These are phyloP conservation scores for Schizopora paradoxa DNA, from an alignment of 1,284 basidiomycete genomes.

Conservation along the genomic window DNA sequence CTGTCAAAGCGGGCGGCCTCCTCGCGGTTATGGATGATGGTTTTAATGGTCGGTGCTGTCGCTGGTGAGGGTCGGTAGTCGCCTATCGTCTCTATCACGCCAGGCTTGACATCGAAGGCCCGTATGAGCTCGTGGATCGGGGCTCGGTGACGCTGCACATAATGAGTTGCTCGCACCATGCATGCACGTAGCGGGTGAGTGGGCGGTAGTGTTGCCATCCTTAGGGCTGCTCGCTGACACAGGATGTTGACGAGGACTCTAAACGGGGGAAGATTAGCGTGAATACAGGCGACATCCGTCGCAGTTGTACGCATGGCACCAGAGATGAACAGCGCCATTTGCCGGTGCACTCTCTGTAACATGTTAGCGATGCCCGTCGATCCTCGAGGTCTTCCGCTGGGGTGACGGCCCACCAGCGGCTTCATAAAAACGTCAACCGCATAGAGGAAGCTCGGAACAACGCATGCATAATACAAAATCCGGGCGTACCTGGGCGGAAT, in stretches of 20 bases:
- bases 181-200: constrained; percentile 9
- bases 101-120: constrained; percentile 14
- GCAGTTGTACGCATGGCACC: constrained; percentile 18
- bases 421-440: background rate
- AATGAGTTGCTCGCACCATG: background rate
- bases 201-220: constrained; percentile 16
- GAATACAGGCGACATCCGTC: constrained; percentile 13
- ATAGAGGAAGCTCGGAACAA: background rate
- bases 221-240: constrained; percentile 2
- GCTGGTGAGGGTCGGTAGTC: constrained; percentile 6
- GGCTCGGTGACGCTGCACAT: constrained; percentile 8
- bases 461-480: background rate
- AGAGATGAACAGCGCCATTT: constrained; percentile 17
- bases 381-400: background rate
- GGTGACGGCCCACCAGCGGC: background rate
- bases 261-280: constrained; percentile 17
- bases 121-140: constrained; percentile 17
- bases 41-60: constrained; percentile 4
- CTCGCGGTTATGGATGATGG: constrained; percentile 7
- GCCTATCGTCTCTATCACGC: constrained; percentile 17
- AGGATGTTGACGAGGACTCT: constrained; percentile 12
- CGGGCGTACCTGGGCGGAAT: background rate
- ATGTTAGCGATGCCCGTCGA: background rate
- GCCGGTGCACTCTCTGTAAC: constrained; percentile 6
- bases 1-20: constrained; percentile 6